Conservation (phyloP, 73 alveolate genomes). For the Paramecium pentaurelia region DNA sequence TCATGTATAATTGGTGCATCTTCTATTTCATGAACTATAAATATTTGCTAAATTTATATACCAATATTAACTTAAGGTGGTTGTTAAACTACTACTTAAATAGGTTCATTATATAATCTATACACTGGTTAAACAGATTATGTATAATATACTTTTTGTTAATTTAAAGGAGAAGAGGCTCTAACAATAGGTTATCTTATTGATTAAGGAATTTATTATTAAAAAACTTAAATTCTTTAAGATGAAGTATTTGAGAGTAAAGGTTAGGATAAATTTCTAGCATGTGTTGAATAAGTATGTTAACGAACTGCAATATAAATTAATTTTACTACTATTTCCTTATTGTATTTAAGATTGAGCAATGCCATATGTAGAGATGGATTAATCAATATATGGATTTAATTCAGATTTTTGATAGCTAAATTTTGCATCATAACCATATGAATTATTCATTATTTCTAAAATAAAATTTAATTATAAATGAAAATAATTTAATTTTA, state of each 20-base stretch:
- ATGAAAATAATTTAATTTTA: not conserved
- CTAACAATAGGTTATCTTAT: not conserved
- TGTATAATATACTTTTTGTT: not conserved
- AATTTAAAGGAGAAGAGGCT: not conserved
- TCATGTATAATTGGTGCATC: slow-evolving; percentile 20
- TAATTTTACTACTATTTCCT: not conserved
- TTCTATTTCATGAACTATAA: not conserved
- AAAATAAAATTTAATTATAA: not conserved
- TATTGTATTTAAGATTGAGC: not conserved
- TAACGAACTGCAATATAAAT: not conserved
- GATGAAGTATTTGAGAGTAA: not conserved
- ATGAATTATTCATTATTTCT: not conserved
- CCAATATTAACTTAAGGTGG: not conserved
- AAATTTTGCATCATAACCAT: not conserved
- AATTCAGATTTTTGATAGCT: not conserved
- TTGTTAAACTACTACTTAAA: not conserved
- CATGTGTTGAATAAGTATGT: not conserved
- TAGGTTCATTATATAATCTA: not conserved
- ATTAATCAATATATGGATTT: not conserved
- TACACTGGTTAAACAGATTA: not conserved
- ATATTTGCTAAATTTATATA: not conserved
- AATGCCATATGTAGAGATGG: not conserved
- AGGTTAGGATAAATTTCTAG: not conserved
- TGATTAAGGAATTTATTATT: not conserved
- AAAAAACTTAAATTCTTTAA: not conserved